Conservation (phyloP, 352 stramenopile genomes). For the Thraustotheca clavata region DNA sequence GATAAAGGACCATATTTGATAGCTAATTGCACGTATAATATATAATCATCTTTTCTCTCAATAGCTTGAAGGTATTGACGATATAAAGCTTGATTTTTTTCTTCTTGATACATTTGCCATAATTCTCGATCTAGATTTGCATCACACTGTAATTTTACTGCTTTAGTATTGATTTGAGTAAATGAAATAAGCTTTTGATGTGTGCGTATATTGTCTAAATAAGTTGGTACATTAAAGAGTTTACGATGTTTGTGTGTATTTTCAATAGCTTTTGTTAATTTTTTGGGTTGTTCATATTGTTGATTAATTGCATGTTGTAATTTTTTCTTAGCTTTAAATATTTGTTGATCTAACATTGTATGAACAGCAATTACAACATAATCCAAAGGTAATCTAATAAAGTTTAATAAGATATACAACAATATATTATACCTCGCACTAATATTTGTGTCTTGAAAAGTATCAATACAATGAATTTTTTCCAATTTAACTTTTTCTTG, state of each 20-base stretch:
- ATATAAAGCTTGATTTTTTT: background rate
- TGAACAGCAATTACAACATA: slow-evolving; percentile 15
- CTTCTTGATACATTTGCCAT: slow-evolving; percentile 3
- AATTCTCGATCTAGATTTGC: background rate
- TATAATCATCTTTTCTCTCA: slow-evolving; percentile 9
- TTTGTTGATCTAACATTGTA: background rate
- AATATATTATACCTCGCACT: background rate
- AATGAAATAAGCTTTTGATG: background rate
- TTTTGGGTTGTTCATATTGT: background rate
- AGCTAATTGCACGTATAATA: background rate
- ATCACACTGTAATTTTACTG: background rate
- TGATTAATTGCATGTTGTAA: background rate
- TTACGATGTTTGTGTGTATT: slow-evolving; percentile 3
- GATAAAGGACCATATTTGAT: background rate
- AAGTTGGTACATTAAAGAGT: background rate
- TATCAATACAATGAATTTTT: background rate
- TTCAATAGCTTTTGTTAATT: background rate
- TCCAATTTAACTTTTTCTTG: background rate
- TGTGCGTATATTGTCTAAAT: background rate
- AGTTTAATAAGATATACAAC: background rate
- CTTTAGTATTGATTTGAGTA: background rate
- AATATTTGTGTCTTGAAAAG: slow-evolving; percentile 1
- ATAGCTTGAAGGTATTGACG: background rate
- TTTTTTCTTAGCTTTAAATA: background rate
- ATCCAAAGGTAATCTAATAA: background rate